These are phyloP conservation scores for Cyberlindnera euphorbiae DNA, from an alignment of 805 yeast species.

Conservation along the genomic window DNA sequence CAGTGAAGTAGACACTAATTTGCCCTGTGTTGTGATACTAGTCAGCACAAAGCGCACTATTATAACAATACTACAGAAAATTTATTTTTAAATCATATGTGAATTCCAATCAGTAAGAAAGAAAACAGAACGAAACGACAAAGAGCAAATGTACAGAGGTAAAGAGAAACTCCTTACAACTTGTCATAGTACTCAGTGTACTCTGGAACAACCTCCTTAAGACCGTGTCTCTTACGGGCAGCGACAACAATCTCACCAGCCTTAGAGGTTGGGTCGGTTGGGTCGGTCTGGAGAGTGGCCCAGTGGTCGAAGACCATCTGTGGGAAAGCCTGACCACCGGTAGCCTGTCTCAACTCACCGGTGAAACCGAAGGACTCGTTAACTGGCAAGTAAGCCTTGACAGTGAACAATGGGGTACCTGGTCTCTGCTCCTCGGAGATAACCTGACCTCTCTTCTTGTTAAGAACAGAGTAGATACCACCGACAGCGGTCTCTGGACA, in stretches of 20 bases:
- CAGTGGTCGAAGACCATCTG: slow-evolving; percentile 99
- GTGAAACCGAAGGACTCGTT: slow-evolving; percentile 99
- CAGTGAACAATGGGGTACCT: slow-evolving; percentile 99
- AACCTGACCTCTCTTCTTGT: slow-evolving; percentile 99
- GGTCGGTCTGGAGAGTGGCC: slow-evolving; percentile 88
- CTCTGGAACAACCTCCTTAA: slow-evolving; percentile 97
- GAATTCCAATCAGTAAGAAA: slow-evolving; percentile 6
- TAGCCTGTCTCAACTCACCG: slow-evolving; percentile 98
- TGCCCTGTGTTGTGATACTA: no score
- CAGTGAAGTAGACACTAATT: no score
- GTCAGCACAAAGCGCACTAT: no score
- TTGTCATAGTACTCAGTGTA: slow-evolving; percentile 98
- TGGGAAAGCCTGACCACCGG: slow-evolving; percentile 99
- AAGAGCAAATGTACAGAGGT: slow-evolving; percentile 2
- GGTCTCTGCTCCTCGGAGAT: slow-evolving; percentile 99
- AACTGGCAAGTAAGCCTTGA: slow-evolving; percentile 99
- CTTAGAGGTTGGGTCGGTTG: slow-evolving; percentile 77
- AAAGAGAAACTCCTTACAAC: slow-evolving; percentile 43
- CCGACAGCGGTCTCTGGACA: slow-evolving; percentile 99
- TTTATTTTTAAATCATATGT: slow-evolving; percentile 8
- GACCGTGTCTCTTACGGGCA: slow-evolving; percentile 93
- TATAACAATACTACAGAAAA: no score
- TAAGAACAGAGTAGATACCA: slow-evolving; percentile 99
- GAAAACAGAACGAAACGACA: slow-evolving; percentile 3
- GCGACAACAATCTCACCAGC: slow-evolving; percentile 60